Conservation (phyloP, 768 basidiomycete genomes). For the Chlorophyllum brunneum region DNA sequence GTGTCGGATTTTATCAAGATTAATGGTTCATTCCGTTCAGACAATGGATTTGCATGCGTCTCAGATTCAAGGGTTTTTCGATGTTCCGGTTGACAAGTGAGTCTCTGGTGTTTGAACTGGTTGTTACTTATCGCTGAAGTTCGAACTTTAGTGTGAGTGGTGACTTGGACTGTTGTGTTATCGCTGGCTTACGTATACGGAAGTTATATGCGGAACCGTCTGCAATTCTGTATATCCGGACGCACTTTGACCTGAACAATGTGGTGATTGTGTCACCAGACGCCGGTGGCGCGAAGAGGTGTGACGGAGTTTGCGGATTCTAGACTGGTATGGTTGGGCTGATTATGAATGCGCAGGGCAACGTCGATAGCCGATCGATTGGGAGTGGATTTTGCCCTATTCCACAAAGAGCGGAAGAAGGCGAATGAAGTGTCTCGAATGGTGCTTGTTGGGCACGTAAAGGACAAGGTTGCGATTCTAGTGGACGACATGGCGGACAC, state of each 20-base stretch:
- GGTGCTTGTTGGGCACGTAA: constrained; percentile 93
- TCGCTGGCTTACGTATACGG: constrained; percentile 15
- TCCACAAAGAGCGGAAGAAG: constrained; percentile 99
- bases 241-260: constrained; percentile 78
- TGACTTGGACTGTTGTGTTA: constrained; percentile 14
- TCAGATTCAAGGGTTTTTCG: constrained; percentile 99
- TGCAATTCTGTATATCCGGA: constrained; percentile 90
- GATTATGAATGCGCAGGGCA: constrained; percentile 51
- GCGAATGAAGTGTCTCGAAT: constrained; percentile 93
- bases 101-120: constrained; percentile 30
- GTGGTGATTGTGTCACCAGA: constrained; percentile 97
- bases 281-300: constrained; percentile 98
- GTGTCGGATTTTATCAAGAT: constrained; percentile 10
- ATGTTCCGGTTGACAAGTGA: constrained; percentile 99
- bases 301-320: constrained; percentile 17
- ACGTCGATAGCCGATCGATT: constrained; percentile 96
- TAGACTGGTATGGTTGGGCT: constrained; percentile 1
- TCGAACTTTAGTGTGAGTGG: constrained; percentile 21
- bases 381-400: constrained; percentile 96
- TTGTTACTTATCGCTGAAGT: constrained; percentile 11
- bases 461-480: constrained; percentile 88
- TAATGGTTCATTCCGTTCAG: constrained; percentile 34
- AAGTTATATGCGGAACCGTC: constrained; percentile 96
- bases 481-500: constrained; percentile 99
- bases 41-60: constrained; percentile 99